Base-by-base conservation (phyloP, 2,329 filamentous ascomycete genomes). In the Aspergillus ochraceoroseus region DNA sequence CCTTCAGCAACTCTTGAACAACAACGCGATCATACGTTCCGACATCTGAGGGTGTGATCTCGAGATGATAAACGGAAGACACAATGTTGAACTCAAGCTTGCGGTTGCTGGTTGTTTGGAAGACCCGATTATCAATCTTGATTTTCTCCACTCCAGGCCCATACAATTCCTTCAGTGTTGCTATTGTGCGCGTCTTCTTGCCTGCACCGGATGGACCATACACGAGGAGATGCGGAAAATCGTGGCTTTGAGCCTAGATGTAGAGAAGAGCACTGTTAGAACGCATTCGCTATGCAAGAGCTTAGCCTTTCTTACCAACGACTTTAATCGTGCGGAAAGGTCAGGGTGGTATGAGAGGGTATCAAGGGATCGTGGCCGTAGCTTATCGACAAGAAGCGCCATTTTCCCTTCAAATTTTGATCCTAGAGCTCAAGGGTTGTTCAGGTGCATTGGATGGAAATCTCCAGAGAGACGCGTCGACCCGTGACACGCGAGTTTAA, bases 11-110 rank as follows among this genome's bases (percentile, higher is more conserved):
- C 58, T 96, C 92, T 62, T 98, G 92, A 9, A 98, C 76, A 1
- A 98, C 92, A 3, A 98, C 92, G 39, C 92, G 79, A 66, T 98
- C 92, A 59, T 95, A 95, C 64, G 85, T 94, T 46, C 90, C 92
- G 3, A 98, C 92, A 55, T 98, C 92, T 1, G 87, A 94, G 0
- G 92, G 92, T 5, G 92, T 98, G 60, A 98, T 98, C 65, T 98
- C 92, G 55, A 98, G 82, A 66, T 98, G 92, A 70, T 98, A 98
- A 49, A 95, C 82, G 0, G 90, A 96, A 30, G 89, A 82, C 39
- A 98, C 92, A 50, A 98, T 94, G 70, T 95, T 98, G 77, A 98
- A 98, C 69, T 98, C 92, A 56, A 98, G 83, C 68, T 98, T 98
- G 62, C 92, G 87, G 66, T 95, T 96, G 60, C 83, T 85, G 14